Evolutionary conservation across 1,284 basidiomycete genomes (phyloP).

Genomic region (Inonotus hispidus): DNA sequence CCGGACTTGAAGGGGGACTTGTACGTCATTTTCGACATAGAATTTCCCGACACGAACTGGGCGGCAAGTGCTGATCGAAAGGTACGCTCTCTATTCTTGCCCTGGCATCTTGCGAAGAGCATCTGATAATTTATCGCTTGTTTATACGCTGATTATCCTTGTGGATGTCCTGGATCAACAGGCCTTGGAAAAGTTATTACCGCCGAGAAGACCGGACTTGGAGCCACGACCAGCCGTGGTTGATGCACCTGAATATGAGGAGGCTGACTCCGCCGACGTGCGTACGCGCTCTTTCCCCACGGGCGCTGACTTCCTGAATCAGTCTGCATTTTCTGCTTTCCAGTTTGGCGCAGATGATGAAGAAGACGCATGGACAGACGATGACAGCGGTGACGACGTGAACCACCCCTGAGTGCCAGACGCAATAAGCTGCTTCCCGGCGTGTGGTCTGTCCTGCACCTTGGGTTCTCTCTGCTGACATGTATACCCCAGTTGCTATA

Average conservation of each 20-base stretch:
- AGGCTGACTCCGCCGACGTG: conserved; percentile 73
- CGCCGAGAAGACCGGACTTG: conserved; percentile 67
- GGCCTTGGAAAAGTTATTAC: conserved; percentile 62
- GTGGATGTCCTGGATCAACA: conserved; percentile 26
- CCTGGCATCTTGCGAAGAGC: background rate
- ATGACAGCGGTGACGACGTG: conserved; percentile 56
- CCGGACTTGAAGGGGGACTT: conserved; percentile 74
- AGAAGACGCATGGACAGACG: conserved; percentile 46
- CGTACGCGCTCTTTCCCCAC: conserved; percentile 68
- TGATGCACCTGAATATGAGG: conserved; percentile 68
- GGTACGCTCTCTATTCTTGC: conserved; percentile 35
- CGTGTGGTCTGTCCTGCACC: background rate
- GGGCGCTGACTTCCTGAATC: conserved; percentile 66
- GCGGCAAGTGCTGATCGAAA: conserved; percentile 50
- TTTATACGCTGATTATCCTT: conserved; percentile 4
- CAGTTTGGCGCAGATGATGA: conserved; percentile 55
- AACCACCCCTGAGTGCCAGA: conserved; percentile 64
- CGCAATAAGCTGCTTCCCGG: conserved; percentile 40
- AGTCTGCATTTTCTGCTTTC: conserved; percentile 44
- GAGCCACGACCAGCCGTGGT: conserved; percentile 66
- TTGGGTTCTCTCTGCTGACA: background rate
- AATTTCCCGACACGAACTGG: conserved; percentile 79
- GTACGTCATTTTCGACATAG: conserved; percentile 75
- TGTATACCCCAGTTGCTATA: background rate
- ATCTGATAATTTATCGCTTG: background rate